Base-by-base conservation (phyloP, 1,284 basidiomycete genomes). In the Calocybe gambosa region DNA sequence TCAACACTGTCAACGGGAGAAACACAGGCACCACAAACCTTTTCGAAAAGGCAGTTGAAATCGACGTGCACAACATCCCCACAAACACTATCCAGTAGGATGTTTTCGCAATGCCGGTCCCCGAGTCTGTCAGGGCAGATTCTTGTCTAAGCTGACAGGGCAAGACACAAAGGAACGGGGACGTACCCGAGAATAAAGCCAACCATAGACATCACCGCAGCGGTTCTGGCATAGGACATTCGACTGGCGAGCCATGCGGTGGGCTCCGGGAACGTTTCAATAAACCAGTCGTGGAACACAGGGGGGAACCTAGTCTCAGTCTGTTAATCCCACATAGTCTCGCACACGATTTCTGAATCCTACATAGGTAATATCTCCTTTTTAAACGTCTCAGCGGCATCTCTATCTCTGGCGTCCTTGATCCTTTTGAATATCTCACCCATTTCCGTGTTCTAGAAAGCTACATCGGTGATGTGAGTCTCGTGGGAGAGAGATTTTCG, bases 151-250 rank as follows among this genome's bases (percentile, higher is more conserved):
- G 33, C 33, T 40, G 26, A 43, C 15, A 31, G 19, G 19, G 19
- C 21, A 39, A 5, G n/a, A 36, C 16, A 19, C n/a, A 38, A 43
- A 42, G 23, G 48, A 44, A 15, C 29, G 7, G 25, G 21, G 9
- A 63, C 80, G 51, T 52, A 94, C 90, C 95, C 96, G 7, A 99
- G 73, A 28, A 99, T 95, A 57, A 91, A 96, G 16, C 96, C 96
- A 20, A 99, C 92, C 88, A 99, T 99, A 2, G 91, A 96, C 89
- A 98, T 99, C 41, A 99, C 96, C 0, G 96, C 96, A 0, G 88
- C 78, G 0, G 96, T 98, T 36, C 95, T 78, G 12, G 82, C 85
- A 61, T 95, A 99, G 2, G 84, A 78, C 50, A 92, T 70, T 20
- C 96, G 82, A 60, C 89, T 90, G 2, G 86, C 80, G 23, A 99